These are phyloP conservation scores for Colletotrichum sp. DNA, from an alignment of 2,329 filamentous ascomycete species.

Conservation along the genomic window DNA sequence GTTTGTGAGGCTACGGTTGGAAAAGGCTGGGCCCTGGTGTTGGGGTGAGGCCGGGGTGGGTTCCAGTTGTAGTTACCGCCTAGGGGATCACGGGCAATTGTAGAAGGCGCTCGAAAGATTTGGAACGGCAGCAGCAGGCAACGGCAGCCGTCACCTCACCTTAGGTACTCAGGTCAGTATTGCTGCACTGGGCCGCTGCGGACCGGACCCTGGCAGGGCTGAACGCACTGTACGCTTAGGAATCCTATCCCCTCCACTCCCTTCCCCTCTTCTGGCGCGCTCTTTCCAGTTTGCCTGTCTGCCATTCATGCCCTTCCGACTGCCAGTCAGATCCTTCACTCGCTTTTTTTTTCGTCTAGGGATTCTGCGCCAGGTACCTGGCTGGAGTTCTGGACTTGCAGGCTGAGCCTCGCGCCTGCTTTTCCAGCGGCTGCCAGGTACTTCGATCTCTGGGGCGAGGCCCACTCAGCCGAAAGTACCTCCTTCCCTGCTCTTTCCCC, in stretches of 20 bases:
- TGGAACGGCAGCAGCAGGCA: neutral
- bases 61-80: constrained; percentile 12
- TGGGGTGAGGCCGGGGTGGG: constrained; percentile 17
- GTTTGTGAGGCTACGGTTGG: constrained; percentile 17
- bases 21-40: constrained; percentile 14
- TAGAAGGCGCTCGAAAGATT: constrained; percentile 22
- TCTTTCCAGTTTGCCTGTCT: neutral
- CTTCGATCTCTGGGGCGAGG: neutral
- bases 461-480: neutral
- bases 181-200: neutral
- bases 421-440: constrained; percentile 8
- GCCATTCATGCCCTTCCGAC: neutral
- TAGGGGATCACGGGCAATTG: constrained; percentile 21
- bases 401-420: neutral
- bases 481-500: neutral
- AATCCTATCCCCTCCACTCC: neutral
- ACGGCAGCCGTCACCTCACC: neutral
- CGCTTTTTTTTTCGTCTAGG: neutral
- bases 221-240: constrained; percentile 2
- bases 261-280: neutral
- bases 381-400: neutral
- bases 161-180: neutral
- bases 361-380: neutral
- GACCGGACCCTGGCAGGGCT: constrained; percentile 22
- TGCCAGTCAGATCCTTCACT: neutral